Base-by-base conservation (phyloP, 768 basidiomycete genomes). In the Mycena vitilis region DNA sequence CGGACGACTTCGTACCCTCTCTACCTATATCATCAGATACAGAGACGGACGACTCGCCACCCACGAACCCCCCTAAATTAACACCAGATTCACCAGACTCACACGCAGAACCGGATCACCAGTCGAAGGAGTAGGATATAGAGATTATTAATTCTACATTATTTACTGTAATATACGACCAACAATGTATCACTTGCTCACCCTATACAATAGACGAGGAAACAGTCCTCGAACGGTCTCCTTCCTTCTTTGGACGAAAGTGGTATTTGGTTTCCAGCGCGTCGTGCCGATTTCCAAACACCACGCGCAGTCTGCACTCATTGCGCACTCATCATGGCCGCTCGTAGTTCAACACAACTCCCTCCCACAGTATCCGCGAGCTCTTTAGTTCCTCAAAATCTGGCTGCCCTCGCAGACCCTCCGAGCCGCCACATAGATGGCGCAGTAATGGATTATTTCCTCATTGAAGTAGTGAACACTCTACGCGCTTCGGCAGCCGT, bases 401-500 rank as follows among this genome's bases (percentile, higher is more conserved):
- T 92, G 5, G 79, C 86, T n/a, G 76, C 83, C 2, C 82, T 93
- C 18, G 87, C 91, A 1, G 91, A 94, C 66, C 89, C 91, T 1
- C 88, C 91, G 30, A 76, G 76, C 12, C 84, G 84, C 36, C 82
- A 88, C 48, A 83, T 93, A 63, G 92, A 94, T 74, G 88, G 81
- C 55, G 86, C 89, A 10, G 89, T 83, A 4, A 90, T 93, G 88
- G 94, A 95, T 74, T 96, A 95, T 80, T 90, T 98, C 74, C 81
- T 95, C 64, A 94, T 95, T 64, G 91, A 93, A 77, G 84, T 91
- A 61, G 90, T 95, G 67, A 84, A 88, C 73, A 88, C 92, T 0
- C 84, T 98, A 38, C 88, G 89, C 34, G 85, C 84, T 40, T 96
- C 95, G 4, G 85, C 95, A 5, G 85, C 85, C 22, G 88, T 93